Percentiles rank a stretch among this genome's conserved stretches.
These are phyloP conservation scores for Casaregolazyma lundiana DNA, from an alignment of 1,139 yeast genomes.

Conservation along the genomic window DNA sequence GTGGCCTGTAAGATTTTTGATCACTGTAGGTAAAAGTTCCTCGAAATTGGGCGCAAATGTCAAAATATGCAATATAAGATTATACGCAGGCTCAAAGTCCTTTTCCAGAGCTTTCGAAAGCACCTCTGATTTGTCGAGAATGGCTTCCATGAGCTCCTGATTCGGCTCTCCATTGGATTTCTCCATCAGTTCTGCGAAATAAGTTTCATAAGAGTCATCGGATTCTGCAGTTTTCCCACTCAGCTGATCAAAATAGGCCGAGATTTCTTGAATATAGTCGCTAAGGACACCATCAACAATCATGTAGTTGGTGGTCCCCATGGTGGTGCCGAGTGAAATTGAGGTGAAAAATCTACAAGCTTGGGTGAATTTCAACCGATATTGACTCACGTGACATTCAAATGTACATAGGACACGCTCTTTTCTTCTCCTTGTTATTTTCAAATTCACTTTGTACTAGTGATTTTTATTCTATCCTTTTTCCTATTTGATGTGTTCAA, in stretches of 20 bases:
- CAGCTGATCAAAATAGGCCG: constrained; percentile 36
- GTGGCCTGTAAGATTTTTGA: constrained; percentile 30
- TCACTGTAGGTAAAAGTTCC: constrained; percentile 31
- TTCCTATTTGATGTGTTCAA: too few species aligned
- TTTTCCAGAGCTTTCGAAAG: constrained; percentile 34
- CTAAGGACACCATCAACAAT: constrained; percentile 36
- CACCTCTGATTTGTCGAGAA: constrained; percentile 32
- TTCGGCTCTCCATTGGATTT: constrained; percentile 23
- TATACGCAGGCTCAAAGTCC: constrained; percentile 41
- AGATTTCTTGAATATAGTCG: constrained; percentile 37
- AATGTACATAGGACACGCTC: too few species aligned
- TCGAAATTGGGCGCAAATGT: constrained; percentile 34
- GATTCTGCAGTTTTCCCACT: constrained; percentile 26
- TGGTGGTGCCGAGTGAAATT: constrained; percentile 5
- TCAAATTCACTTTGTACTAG: too few species aligned
- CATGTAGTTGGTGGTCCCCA: constrained; percentile 21
- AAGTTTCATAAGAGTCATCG: constrained; percentile 22
- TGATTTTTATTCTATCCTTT: too few species aligned
- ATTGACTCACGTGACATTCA: too few species aligned
- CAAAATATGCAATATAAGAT: constrained; percentile 37
- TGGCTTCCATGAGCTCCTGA: constrained; percentile 29
- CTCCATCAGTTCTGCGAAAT: constrained; percentile 26
- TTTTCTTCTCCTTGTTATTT: too few species aligned
- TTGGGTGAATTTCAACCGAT: too few species aligned
- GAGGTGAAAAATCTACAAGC: neutral